Percentiles rank a stretch among this genome's conserved stretches.
phyloP scores from a whole-genome alignment of 805 yeast species.

The Metahyphopichia silvanorum region DNA sequence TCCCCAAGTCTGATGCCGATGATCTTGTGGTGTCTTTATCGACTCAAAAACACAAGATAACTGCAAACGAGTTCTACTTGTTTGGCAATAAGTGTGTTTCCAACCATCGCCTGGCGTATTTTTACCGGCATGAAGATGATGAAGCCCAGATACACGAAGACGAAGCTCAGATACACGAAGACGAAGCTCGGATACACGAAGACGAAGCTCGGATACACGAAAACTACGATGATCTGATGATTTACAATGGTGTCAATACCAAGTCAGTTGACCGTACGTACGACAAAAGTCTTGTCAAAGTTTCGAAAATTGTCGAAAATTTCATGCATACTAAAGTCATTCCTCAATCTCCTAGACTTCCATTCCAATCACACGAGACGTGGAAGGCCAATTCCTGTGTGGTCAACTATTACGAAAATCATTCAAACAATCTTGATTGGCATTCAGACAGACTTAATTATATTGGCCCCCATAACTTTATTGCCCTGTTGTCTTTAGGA shows the following conservation, averaged over 20 bases:
- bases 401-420: constrained; percentile 52
- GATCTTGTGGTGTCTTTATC: constrained; percentile 40
- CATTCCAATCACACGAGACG: constrained; percentile 31
- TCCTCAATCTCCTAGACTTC: constrained; percentile 24
- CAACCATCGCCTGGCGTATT: constrained; percentile 44
- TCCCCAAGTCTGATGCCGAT: constrained; percentile 51
- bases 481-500: constrained; percentile 69
- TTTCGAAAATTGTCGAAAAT: constrained; percentile 36
- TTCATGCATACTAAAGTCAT: constrained; percentile 34
- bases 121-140: constrained; percentile 11
- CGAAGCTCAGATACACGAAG: too few species aligned
- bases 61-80: constrained; percentile 48
- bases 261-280: constrained; percentile 24
- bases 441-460: constrained; percentile 74
- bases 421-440: constrained; percentile 58
- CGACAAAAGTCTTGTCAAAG: constrained; percentile 37
- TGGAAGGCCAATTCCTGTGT: constrained; percentile 59
- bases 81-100: constrained; percentile 62
- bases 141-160: too few species aligned
- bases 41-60: constrained; percentile 38
- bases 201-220: too few species aligned
- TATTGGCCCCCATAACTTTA: constrained; percentile 67
- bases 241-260: constrained; percentile 42
- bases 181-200: too few species aligned
- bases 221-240: too few species aligned